Base-by-base conservation (phyloP, 306 rosid species). In the Lablab purpureus region DNA sequence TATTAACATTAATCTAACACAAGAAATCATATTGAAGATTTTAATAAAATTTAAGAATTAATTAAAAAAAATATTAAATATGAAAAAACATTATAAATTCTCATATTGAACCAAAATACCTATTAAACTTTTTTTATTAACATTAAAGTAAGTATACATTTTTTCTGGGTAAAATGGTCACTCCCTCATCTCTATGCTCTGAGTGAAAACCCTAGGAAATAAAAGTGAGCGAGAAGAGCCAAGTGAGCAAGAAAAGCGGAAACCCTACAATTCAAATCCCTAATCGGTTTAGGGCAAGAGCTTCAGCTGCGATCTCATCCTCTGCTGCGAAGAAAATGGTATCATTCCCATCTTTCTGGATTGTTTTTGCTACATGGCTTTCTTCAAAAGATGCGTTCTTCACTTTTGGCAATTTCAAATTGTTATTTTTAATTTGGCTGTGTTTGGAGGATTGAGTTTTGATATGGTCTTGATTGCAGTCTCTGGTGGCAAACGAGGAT, bases 401-500 rank as follows among this genome's bases (percentile, higher is more conserved):
- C 4, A 23, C 14, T 66, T 34, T 22, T 22, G 22, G 40, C 37
- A 14, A 34, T 14, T 54, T 27, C n/a, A 34, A 62, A 64, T n/a
- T 6, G 14, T 41, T 2, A 10, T 22, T 2, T 30, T 40, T n/a
- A n/a, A n/a, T 12, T 68, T n/a, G 18, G 32, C n/a, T 22, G 40
- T 59, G 8, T 62, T 52, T 46, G 21, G 27, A 62, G n/a, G 17
- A 30, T 3, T 51, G 1, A 23, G 22, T 1, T 19, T 36, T 43
- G 15, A 12, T 7, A 4, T n/a, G 67, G 36, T 60, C 18, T 45
- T 59, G 37, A 65, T 74, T 62, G 1, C 43, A 62, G 67, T 7
- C 67, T 72, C 76, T 83, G 40, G 86, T 83, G 14, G 86, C 86
- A 2, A 83, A 77, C 64, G 86, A 83, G 58, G 86, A 83, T 1